Evolutionary conservation across 2,329 filamentous ascomycete genomes (phyloP), one percentile per base, ranked within the genome.

Genomic region (Penicillium polonicum): DNA sequence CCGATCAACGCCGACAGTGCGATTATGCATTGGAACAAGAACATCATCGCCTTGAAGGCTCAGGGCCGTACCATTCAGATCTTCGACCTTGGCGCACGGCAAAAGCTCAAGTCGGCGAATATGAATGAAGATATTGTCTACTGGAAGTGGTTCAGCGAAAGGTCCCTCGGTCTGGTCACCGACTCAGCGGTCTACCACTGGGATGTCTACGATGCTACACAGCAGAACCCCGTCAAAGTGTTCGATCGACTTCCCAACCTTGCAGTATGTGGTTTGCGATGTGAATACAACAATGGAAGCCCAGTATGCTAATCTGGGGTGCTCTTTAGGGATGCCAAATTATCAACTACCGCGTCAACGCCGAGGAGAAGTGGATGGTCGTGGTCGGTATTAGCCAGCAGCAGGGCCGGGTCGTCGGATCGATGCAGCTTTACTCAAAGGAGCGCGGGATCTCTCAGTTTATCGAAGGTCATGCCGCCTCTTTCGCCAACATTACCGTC

Each of bases 1-100:
- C 91, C 93, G 48, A 99, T 99, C 82, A 97, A 96, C 83, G 94
- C 94, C 72, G 94, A 99, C 80, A 97, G 92, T 85, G 94, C 95
- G 70, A 96, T 99, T 75, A 97, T 99, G 94, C 94, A 99, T 85
- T 96, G 91, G 91, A 88, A 85, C 69, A 90, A 89, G 75, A 91
- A 96, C 77, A 91, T 99, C 75, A 97, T 99, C 72, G 94, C 95
- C 62, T 85, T 99, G 67, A 96, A 96, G 80, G 93, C 94, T 48
- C 91, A 97, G 76, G 89, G 89, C 63, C 86, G 92, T 74, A 99
- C 94, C 66, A 85, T 99, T 61, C 95, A 99, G 81, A 96, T 99
- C 75, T 99, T 99, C 79, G 93, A 99, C 76, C 85, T 99, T 60
- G 88, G 87, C 68, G 85, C 88, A 70, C 99, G 97, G 82, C 86